Base-by-base conservation (phyloP, 768 basidiomycete genomes). In the Candolleomyces aberdarensis region DNA sequence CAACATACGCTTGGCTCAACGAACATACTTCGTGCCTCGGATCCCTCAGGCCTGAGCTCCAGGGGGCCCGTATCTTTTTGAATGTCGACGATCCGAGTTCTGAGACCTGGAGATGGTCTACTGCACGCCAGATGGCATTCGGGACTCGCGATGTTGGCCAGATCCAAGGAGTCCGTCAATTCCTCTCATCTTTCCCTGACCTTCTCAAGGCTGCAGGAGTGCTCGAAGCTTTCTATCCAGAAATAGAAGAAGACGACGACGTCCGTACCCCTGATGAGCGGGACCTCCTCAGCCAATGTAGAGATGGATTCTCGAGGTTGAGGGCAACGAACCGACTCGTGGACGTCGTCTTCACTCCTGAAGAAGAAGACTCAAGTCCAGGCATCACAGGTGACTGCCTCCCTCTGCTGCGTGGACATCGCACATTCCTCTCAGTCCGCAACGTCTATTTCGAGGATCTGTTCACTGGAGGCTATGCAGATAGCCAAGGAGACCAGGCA, bases 1-100 rank as follows among this genome's bases (percentile, higher is more conserved):
- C 70, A 39, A 83, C 82, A 6, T 83, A 83, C 68, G 50, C 65
- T 9, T 83, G 79, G 72, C 71, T 84, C 15, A 69, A 76, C 22
- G 65, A 72, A 11, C 69, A 70, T 22, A 62, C 63, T 3, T 63
- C 71, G 3, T 66, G 65, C 2, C 44, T 59, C 13, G 49, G 63
- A 11, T 56, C 70, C 26, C 40, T 46, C 44, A 17, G 7, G 14
- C 44, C 63, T 5, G 64, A 65, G 43, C 58, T 64, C 14, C 64
- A 68, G 40, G 49, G 67, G 13, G 63, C 70, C 20, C 63, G 59
- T 1, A 62, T 82, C 3, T 83, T 83, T 68, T 73, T 84, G 58
- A 84, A 84, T 52, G 76, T 83, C 47, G 69, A 78, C 40, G 70
- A 80, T 59, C 73, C 78, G 1, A 60, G 62, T 10, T 51, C 20